Base-by-base conservation (phyloP, 1,139 yeast genomes). In the Hansenula sp. region DNA sequence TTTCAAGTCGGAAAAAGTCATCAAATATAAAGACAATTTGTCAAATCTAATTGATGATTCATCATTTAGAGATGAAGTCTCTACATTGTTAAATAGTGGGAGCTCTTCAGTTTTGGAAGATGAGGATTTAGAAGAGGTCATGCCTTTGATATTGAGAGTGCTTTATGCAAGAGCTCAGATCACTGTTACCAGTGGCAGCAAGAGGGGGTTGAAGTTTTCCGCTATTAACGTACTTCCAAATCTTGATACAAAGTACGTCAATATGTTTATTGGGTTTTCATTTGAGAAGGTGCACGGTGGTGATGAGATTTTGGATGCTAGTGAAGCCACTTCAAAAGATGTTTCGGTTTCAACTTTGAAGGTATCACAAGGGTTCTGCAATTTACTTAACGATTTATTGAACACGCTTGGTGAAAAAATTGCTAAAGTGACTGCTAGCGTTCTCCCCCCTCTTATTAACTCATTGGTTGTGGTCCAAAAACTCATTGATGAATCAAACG, bases 81-180 rank as follows among this genome's bases (percentile, higher is more conserved):
- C 86, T 26, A 76, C 74, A 28, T 71, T 92, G 36, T 65, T 87
- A 29, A 65, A 75, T 6, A 67, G 68, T 29, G 65, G 68, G 36
- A 78, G 72, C n/a, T 68, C 74, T n/a, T 71, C 71, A 9, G 62
- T 66, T 2, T 70, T 89, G 38, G 89, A 84, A 49, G 70, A 68
- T 13, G 69, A 68, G 8, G 97, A 90, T 56, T 66, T 74, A 18
- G 66, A 61, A 1, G 60, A 50, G 0, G 69, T 92, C 6, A 75
- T 89, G 75, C 94, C 95, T 1, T 59, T 86, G 35, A 74, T 89
- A 6, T 62, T 90, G 36, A 69, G 97, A 47, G 82, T 94, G 22
- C 65, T 94, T 28, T 92, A 83, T 61, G 98, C 98, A 6, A 73
- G 95, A 48, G 88, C 89, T 10, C 95, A 87, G 62, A 69, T 73